A percentile compares a stretch with the other conserved stretches of the same genome.
These are phyloP conservation scores for Nemophila menziesii DNA, from an alignment of 257 asterid species.

Conservation along the genomic window DNA sequence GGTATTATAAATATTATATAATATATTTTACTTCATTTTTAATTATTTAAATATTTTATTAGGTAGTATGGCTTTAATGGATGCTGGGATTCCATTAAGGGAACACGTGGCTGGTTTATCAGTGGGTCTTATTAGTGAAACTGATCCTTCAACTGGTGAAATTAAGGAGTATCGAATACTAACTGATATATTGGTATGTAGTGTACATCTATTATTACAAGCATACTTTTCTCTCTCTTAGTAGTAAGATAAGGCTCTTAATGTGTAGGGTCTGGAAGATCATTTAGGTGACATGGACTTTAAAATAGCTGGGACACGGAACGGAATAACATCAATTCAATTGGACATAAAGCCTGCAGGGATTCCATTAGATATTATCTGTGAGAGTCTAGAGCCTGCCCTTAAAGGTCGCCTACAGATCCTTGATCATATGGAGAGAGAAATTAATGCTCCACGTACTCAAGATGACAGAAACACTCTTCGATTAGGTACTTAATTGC, in stretches of 20 bases:
- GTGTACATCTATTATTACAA: too few species aligned
- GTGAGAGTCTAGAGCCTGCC: constrained; percentile 75
- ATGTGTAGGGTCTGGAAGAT: constrained; percentile 87
- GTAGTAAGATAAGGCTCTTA: too few species aligned
- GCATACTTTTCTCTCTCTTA: too few species aligned
- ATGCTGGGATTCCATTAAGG: constrained; percentile 83
- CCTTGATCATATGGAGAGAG: constrained; percentile 86
- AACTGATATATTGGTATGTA: constrained; percentile 80
- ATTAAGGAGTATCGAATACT: constrained; percentile 70
- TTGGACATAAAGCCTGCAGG: constrained; percentile 98
- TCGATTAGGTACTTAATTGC: constrained; percentile 59
- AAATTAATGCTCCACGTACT: constrained; percentile 62
- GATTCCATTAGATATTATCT: constrained; percentile 78
- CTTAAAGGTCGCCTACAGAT: constrained; percentile 67
- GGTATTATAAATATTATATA: constrained; percentile 26
- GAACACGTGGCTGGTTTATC: constrained; percentile 93
- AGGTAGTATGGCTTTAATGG: constrained; percentile 99
- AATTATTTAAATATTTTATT: neutral
- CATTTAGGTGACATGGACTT: constrained; percentile 99
- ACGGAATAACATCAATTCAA: constrained; percentile 90
- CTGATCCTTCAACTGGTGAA: constrained; percentile 74
- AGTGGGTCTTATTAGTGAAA: constrained; percentile 80
- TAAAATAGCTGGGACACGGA: constrained; percentile 91
- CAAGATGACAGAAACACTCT: constrained; percentile 71
- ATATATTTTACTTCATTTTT: too few species aligned